Conservation (phyloP, 768 basidiomycete species). For the Agaricus sinodeliciosus region DNA sequence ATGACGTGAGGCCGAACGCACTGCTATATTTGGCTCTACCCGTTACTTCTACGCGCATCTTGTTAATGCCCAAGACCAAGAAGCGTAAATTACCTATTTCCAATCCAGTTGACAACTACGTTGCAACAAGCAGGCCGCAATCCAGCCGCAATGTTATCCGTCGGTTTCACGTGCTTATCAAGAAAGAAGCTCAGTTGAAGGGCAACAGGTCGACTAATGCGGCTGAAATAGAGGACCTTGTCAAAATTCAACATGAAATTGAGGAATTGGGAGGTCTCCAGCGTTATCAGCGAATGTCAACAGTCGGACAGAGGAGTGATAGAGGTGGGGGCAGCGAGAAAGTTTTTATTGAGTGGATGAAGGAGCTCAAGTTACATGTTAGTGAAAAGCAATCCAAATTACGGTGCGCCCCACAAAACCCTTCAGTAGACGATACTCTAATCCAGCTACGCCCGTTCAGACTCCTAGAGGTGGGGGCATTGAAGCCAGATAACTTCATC, state of each 20-base stretch:
- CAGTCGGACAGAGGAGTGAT: constrained; percentile 70
- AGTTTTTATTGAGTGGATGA: constrained; percentile 71
- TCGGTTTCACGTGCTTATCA: constrained; percentile 74
- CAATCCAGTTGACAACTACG: constrained; percentile 10
- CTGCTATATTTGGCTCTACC: neutral
- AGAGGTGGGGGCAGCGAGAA: constrained; percentile 88
- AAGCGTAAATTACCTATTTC: constrained; percentile 31
- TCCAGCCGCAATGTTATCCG: constrained; percentile 72
- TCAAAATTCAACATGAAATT: constrained; percentile 55
- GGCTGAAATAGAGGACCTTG: constrained; percentile 29
- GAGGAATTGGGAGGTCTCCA: constrained; percentile 70
- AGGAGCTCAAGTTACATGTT: constrained; percentile 36
- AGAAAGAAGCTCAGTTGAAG: constrained; percentile 53
- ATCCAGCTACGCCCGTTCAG: constrained; percentile 29
- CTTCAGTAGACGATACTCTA: neutral
- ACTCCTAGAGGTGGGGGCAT: constrained; percentile 83
- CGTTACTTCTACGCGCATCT: neutral
- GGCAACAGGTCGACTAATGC: constrained; percentile 15
- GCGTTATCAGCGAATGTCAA: constrained; percentile 79
- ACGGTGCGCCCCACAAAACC: constrained; percentile 25
- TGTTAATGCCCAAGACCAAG: constrained; percentile 27
- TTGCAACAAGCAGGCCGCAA: constrained; percentile 45
- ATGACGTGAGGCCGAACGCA: neutral
- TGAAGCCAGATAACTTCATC: constrained; percentile 77
- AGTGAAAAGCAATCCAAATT: constrained; percentile 22